Evolutionary conservation across 208 protist genomes (phyloP), one percentile per base, ranked within the genome.

Genomic region (Acanthamoeba lugdunensis): DNA sequence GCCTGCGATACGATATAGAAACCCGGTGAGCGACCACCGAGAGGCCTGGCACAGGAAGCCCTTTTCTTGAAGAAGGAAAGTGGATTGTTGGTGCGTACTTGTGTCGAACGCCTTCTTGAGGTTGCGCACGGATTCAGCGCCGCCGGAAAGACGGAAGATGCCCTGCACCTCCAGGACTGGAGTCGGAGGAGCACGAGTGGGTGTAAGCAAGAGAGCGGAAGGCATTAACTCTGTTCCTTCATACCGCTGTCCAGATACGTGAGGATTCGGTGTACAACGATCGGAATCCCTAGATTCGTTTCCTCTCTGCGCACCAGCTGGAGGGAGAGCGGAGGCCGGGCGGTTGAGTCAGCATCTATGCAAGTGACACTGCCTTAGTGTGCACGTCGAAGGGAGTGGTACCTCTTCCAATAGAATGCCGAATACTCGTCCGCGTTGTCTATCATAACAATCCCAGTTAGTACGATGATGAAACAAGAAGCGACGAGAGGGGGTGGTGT

Each of bases 61-160:
- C 21, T 11, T 0, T 69, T 69, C 63, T 41, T 45, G 41, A 8
- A 45, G 4, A 4, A 3, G 13, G 48, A 50, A 50, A 50, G 48
- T 50, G 48, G 1, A 33, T 79, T 79, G 71, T 33, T 79, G 30
- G 63, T 11, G 16, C 50, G 77, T 33, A 85, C 77, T 85, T 21
- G 30, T 25, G 30, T 85, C 77, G 28, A 85, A 85, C 13, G 77
- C 77, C 50, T 85, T 85, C 48, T 85, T 85, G 48, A 85, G 77
- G n/a, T 85, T 85, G 13, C 77, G 37, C 37, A 85, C 77, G 4
- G 77, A 85, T 45, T 85, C 77, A 25, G 77, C 77, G 7, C 77
- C 77, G 23, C 77, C 77, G 14, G 77, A 85, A 4, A 85, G 16
- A 16, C 77, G 77, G 30, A 85, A 85, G 48, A 85, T 52, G 77